Percentiles rank a stretch among this genome's conserved stretches.
Evolutionary conservation across 352 stramenopile genomes (phyloP).

Genomic region (Peronosclerospora sorghi): DNA sequence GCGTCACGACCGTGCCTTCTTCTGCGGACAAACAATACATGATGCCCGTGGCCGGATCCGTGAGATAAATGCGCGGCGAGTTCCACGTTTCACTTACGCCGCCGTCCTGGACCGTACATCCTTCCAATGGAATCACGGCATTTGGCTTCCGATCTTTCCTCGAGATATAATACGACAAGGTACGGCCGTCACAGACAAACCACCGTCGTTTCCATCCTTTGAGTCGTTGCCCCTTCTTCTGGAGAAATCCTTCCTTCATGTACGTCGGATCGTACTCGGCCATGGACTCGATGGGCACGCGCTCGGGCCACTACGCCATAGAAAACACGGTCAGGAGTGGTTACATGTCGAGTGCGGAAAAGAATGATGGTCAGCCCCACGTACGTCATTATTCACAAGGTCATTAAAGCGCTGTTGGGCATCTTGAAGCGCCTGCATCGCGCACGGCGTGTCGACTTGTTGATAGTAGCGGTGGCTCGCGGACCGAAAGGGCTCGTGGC

Average conservation of each 20-base stretch:
- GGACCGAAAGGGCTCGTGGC: too few relatives aligned
- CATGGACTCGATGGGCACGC: conserved; percentile 42
- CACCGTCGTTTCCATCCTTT: conserved; percentile 78
- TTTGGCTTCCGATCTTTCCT: conserved; percentile 75
- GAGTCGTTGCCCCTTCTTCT: conserved; percentile 77
- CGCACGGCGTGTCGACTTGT: too few relatives aligned
- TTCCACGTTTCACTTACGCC: conserved; percentile 80
- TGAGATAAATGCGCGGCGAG: conserved; percentile 77
- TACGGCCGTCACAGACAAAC: conserved; percentile 77
- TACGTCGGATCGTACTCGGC: conserved; percentile 41
- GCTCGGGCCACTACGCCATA: conserved; percentile 31
- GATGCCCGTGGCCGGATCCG: conserved; percentile 52
- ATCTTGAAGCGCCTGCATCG: conserved; percentile 67
- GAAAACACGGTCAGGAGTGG: too few relatives aligned
- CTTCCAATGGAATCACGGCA: conserved; percentile 68
- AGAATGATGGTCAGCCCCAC: conserved; percentile 1
- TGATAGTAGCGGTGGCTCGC: too few relatives aligned
- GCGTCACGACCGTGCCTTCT: conserved; percentile 51
- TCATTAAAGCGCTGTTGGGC: conserved; percentile 72
- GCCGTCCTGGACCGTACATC: conserved; percentile 70
- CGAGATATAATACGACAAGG: conserved; percentile 76
- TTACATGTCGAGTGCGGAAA: too few relatives aligned
- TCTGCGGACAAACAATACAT: conserved; percentile 79
- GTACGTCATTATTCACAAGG: conserved; percentile 61
- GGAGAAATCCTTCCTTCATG: conserved; percentile 78